A percentile compares a stretch with the other conserved stretches of the same genome.
These are phyloP conservation scores for Camellia lanceoleosa DNA, from an alignment of 148 eudicot genomes.

Conservation along the genomic window DNA sequence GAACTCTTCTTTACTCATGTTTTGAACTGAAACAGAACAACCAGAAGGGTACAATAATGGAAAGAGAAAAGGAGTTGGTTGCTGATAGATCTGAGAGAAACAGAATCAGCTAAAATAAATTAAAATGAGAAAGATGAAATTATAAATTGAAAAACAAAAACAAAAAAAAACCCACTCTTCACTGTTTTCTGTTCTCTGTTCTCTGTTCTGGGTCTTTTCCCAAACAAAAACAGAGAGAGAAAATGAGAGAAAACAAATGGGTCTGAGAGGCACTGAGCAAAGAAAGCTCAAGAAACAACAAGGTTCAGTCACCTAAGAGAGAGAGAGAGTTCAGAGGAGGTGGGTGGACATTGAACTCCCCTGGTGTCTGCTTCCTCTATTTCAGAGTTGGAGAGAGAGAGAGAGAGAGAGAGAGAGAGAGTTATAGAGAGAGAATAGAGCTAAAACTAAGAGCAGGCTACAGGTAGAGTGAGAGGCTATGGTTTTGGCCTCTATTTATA, in stretches of 20 bases:
- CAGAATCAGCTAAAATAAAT: not conserved
- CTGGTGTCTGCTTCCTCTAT: conserved; percentile 54
- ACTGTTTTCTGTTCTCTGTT: not conserved
- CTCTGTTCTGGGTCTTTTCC: not conserved
- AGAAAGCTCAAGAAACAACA: not conserved
- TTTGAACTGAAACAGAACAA: conserved; percentile 14
- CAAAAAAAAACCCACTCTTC: too few relatives aligned
- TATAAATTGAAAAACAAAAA: not conserved
- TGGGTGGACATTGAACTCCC: conserved; percentile 52
- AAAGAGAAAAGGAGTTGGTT: not conserved
- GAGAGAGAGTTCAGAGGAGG: conserved; percentile 21
- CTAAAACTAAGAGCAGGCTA: not conserved
- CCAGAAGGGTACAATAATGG: not conserved
- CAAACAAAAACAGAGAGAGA: not conserved
- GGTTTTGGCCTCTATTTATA: conserved; percentile 28
- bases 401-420: conserved; percentile 24
- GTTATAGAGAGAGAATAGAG: conserved; percentile 13
- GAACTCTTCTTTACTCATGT: conserved; percentile 95
- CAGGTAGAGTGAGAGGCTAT: not conserved
- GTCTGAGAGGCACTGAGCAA: not conserved
- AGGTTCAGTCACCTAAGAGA: not conserved
- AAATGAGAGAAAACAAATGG: conserved; percentile 1
- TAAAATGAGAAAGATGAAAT: conserved; percentile 6
- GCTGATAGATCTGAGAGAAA: conserved; percentile 39
- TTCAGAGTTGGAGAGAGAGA: conserved; percentile 46